Evolutionary conservation across 2,329 filamentous ascomycete genomes (phyloP), one percentile per base, ranked within the genome.

Genomic region (Verticillium isaacii): DNA sequence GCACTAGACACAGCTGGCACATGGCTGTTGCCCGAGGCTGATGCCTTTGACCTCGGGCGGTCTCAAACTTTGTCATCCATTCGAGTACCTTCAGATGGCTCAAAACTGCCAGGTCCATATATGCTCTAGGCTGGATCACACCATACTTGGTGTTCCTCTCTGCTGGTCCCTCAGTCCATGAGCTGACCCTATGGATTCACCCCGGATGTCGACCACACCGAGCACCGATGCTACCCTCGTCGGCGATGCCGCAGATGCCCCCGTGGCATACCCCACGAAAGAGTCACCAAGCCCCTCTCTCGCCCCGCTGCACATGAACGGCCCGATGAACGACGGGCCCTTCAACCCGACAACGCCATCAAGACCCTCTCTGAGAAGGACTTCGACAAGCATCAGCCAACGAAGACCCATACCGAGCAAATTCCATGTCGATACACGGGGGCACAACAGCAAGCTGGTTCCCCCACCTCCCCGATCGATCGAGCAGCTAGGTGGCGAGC

Each of bases 401-500:
- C 12, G n/a, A 25, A 9, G 19, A 25, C 9, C 45, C n/a, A 25
- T 52, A n/a, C 14, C 45, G 2, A 52, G 19, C 45, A 52, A 52
- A 19, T 11, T 12, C 19, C 45, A 25, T 52, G 19, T 52, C 19
- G 45, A 52, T 19, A 25, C 45, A 23, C n/a, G 45, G 14, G 45
- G n/a, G 4, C 23, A 9, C 11, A 12, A 11, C 12, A 19, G 45
- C n/a, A 23, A 14, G 45, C 19, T n/a, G 8, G 45, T 19, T 25
- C 45, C 25, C 19, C n/a, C 23, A 8, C 9, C 45, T 1, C 45
- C 45, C 3, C 45, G 45, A 25, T 52, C 45, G 0, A 74, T 80
- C 57, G 73, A 77, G 19, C 75, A 77, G 5, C 72, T 84, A 4
- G 74, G 78, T 60, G 69, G 70, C 3, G 83, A 87, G 66, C 74